Base-by-base conservation (phyloP, 805 yeast species). In the Sugiyamaella chiloensis region DNA sequence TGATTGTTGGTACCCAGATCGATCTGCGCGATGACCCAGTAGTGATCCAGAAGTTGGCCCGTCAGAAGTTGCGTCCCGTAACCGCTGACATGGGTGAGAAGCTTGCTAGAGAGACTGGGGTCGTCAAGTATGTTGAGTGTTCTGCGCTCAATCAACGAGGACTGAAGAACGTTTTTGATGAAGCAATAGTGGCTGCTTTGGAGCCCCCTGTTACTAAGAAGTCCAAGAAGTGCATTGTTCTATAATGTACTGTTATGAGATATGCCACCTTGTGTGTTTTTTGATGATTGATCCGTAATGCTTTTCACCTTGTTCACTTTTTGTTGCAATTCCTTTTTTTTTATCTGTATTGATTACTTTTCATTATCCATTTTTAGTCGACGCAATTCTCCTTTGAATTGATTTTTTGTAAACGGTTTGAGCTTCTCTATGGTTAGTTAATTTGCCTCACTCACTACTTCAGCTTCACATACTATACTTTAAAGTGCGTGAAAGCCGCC, bases 121-220 rank as follows among this genome's bases (percentile, higher is more conserved):
- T 97, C 14, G 96, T 93, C 44, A 90, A 91, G 69, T 91, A 91
- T 69, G 96, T 91, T 39, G 99, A 91, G 71, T 91, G 99, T 70
- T 90, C 97, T 8, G 99, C 99, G 7, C 77, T 93, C 63, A 93
- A 97, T 44, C 99, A 91, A 71, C 83, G 89, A 65, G 99, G 99
- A 11, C 78, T 93, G 67, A 93, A 91, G 72, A 89, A 95, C 57
- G 96, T 91, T n/a, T 91, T 91, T 70, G 98, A 93, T 66, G 97
- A 89, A 71, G 98, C 98, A 21, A 93, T 93, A 51, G 97, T 93
- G 42, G 97, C 98, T 44, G 97, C 98, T 23, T 77, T 93, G 55
- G 98, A 91, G 66, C 98, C 98, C 42, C 97, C 98, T 23, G 93
- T 85, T 55, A 81, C 86, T 60, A 85, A 87, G 75, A 88, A 86